A percentile compares a stretch with the other conserved stretches of the same genome.
phyloP scores from a whole-genome alignment of 202 grass and related monocot genomes.

The Digitaria exilis region DNA sequence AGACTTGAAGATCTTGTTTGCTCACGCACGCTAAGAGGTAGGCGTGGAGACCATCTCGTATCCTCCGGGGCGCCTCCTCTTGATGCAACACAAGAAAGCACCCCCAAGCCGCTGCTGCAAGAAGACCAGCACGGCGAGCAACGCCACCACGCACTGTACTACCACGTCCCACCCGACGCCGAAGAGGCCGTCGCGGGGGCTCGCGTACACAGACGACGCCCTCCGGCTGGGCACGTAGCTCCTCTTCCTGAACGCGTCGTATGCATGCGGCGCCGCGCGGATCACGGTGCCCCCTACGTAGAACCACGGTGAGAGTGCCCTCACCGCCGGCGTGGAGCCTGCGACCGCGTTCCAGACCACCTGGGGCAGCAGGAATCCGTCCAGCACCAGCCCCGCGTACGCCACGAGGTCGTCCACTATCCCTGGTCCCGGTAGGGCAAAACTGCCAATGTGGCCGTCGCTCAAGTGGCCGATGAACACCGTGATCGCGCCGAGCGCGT shows the following conservation, averaged over 20 bases:
- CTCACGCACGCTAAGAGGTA: neutral
- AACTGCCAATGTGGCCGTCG: neutral
- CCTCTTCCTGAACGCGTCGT: slow-evolving; percentile 48
- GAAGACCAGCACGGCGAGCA: neutral
- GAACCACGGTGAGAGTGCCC: slow-evolving; percentile 42
- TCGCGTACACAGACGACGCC: slow-evolving; percentile 51
- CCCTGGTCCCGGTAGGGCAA: neutral
- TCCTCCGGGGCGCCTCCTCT: neutral
- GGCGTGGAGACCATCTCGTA: slow-evolving; percentile 1
- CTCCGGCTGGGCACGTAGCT: slow-evolving; percentile 21
- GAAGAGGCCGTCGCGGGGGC: slow-evolving; percentile 29
- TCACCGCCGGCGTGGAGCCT: neutral
- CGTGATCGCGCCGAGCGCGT: slow-evolving; percentile 32
- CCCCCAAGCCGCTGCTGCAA: slow-evolving; percentile 15
- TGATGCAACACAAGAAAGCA: neutral
- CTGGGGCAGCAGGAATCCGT: slow-evolving; percentile 62
- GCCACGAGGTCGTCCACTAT: slow-evolving; percentile 51
- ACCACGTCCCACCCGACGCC: slow-evolving; percentile 10
- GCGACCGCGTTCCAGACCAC: slow-evolving; percentile 48
- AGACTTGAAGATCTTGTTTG: too few relatives aligned
- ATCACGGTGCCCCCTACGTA: slow-evolving; percentile 45
- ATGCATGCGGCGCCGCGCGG: slow-evolving; percentile 56
- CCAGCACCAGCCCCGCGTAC: slow-evolving; percentile 51
- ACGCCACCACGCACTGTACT: neutral
- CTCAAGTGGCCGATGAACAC: slow-evolving; percentile 37